Percentiles rank a stretch among this genome's conserved stretches.
Conservation (phyloP, 768 basidiomycete species). For the Symmetrospora coprosmae region DNA sequence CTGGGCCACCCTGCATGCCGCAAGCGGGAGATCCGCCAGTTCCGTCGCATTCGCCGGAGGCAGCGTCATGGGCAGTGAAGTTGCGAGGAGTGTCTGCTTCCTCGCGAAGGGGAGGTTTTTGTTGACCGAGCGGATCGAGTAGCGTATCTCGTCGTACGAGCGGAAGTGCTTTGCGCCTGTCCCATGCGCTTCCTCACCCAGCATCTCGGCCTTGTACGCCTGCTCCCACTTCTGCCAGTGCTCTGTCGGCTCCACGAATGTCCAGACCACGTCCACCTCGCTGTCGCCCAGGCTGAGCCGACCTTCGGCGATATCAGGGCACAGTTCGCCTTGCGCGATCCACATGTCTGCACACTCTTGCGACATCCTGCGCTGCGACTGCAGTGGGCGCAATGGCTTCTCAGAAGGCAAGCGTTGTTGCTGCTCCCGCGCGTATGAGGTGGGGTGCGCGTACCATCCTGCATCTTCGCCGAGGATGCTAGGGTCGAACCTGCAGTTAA, state of each 20-base stretch:
- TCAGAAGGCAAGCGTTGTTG: too few relatives aligned
- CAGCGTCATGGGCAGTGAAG: slow-evolving; percentile 15
- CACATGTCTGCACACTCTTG: slow-evolving; percentile 1
- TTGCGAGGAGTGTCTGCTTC: slow-evolving; percentile 22
- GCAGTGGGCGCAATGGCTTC: neutral
- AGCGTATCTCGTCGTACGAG: slow-evolving; percentile 32
- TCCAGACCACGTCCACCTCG: slow-evolving; percentile 12
- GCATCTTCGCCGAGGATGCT: too few relatives aligned
- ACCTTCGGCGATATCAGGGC: neutral
- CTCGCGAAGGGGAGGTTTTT: neutral
- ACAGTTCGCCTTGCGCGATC: slow-evolving; percentile 7
- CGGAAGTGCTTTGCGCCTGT: neutral
- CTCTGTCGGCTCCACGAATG: neutral
- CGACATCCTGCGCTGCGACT: neutral
- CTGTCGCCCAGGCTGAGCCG: neutral
- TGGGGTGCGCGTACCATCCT: too few relatives aligned
- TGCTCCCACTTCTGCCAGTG: neutral
- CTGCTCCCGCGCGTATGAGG: too few relatives aligned
- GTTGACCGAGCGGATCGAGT: slow-evolving; percentile 31
- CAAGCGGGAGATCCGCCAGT: neutral
- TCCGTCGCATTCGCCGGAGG: neutral
- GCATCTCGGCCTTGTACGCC: neutral
- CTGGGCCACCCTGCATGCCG: neutral
- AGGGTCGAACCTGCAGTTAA: too few relatives aligned
- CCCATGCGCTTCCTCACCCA: neutral